A percentile compares a stretch with the other conserved stretches of the same genome.
Conservation (phyloP, 1,139 yeast species). For the Diutina siamensis region DNA sequence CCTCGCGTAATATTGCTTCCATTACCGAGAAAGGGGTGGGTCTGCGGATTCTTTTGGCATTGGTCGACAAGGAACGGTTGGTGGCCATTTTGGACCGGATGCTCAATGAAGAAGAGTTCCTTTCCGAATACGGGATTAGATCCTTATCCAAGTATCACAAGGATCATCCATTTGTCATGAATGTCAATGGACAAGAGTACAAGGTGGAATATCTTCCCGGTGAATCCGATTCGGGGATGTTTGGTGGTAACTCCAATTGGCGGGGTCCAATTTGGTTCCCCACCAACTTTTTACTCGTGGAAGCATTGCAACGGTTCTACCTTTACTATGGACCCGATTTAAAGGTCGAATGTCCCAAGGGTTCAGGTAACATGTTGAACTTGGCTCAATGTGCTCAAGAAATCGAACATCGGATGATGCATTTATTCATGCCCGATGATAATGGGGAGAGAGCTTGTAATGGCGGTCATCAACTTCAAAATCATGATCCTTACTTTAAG, state of each 20-base stretch:
- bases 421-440: slow-evolving; percentile 64
- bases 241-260: slow-evolving; percentile 98
- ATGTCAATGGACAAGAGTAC: slow-evolving; percentile 69
- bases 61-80: slow-evolving; percentile 75
- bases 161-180: slow-evolving; percentile 77
- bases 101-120: slow-evolving; percentile 83
- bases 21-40: slow-evolving; percentile 82
- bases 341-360: slow-evolving; percentile 84
- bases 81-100: slow-evolving; percentile 66
- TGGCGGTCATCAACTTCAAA: slow-evolving; percentile 53
- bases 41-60: slow-evolving; percentile 68
- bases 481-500: slow-evolving; percentile 62
- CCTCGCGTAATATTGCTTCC: slow-evolving; percentile 84
- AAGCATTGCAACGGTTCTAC: slow-evolving; percentile 80
- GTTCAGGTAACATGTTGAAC: slow-evolving; percentile 71
- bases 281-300: slow-evolving; percentile 77
- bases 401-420: slow-evolving; percentile 77
- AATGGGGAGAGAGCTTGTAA: slow-evolving; percentile 70
- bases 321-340: slow-evolving; percentile 82
- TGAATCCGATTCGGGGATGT: slow-evolving; percentile 88
- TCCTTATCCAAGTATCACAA: slow-evolving; percentile 84
- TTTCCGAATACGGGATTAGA: slow-evolving; percentile 80
- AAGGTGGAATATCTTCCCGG: slow-evolving; percentile 79
- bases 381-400: slow-evolving; percentile 91
- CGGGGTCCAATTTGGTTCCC: slow-evolving; percentile 99